A percentile compares a stretch with the other conserved stretches of the same genome.
phyloP scores from a whole-genome alignment of 306 rosid species.

The Castanea mollissima region DNA sequence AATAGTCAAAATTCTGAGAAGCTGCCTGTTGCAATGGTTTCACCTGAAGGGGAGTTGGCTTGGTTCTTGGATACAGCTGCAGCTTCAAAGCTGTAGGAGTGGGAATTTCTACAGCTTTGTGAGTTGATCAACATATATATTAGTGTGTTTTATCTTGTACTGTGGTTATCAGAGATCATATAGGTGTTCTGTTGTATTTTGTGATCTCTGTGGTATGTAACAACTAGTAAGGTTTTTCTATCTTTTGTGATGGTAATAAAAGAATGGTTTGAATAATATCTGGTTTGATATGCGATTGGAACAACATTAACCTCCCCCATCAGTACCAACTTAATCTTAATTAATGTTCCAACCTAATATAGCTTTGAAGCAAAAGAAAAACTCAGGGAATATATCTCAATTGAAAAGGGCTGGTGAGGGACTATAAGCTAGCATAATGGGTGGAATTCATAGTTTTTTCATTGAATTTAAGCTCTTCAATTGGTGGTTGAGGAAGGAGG shows the following conservation, averaged over 20 bases:
- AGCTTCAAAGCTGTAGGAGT: slow-evolving; percentile 75
- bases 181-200: too few species aligned
- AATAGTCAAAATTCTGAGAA: slow-evolving; percentile 37
- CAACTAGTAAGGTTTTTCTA: not conserved
- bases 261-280: slow-evolving; percentile 13
- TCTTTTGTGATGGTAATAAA: not conserved
- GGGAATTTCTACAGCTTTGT: slow-evolving; percentile 3
- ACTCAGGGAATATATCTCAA: too few species aligned
- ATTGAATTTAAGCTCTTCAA: too few species aligned
- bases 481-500: too few species aligned
- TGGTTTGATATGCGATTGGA: not conserved
- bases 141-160: not conserved
- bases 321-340: too few species aligned
- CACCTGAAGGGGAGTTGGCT: slow-evolving; percentile 70
- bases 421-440: too few species aligned
- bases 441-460: too few species aligned
- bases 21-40: slow-evolving; percentile 72
- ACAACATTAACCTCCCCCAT: too few species aligned
- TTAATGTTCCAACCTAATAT: too few species aligned
- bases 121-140: slow-evolving; percentile 8
- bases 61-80: slow-evolving; percentile 94
- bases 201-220: too few species aligned
- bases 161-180: not conserved
- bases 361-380: too few species aligned
- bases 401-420: too few species aligned